A percentile compares a stretch with the other conserved stretches of the same genome.
These are phyloP conservation scores for Angophora floribunda DNA, from an alignment of 345 rosid genomes.

Conservation along the genomic window DNA sequence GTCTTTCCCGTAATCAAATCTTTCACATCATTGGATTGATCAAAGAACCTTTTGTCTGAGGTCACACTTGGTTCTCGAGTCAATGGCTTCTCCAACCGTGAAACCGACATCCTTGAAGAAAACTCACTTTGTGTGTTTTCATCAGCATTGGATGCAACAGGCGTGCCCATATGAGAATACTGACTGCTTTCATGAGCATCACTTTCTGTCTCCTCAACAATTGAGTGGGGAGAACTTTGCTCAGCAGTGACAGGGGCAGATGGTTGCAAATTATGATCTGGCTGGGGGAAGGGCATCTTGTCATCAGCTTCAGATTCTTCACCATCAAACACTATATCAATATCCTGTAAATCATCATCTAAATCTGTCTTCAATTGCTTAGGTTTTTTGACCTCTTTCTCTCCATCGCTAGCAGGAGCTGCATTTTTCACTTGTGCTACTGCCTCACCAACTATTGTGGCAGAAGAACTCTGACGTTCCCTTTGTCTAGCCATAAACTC, in stretches of 20 bases:
- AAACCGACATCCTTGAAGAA: constrained; percentile 82
- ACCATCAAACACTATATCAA: constrained; percentile 92
- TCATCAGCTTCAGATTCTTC: constrained; percentile 93
- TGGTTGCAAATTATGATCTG: constrained; percentile 79
- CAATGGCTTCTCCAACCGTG: constrained; percentile 63
- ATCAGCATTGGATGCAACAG: constrained; percentile 55
- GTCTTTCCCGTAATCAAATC: constrained; percentile 24
- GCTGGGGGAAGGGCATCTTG: constrained; percentile 80
- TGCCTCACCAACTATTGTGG: constrained; percentile 63
- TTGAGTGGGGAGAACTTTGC: constrained; percentile 81
- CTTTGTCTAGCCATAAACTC: constrained; percentile 98
- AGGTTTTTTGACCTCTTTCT: constrained; percentile 49
- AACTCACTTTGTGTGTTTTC: constrained; percentile 81
- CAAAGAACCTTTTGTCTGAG: constrained; percentile 70
- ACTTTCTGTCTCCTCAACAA: constrained; percentile 92
- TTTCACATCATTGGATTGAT: constrained; percentile 60
- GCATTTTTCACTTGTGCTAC: constrained; percentile 41
- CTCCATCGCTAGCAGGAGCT: constrained; percentile 28
- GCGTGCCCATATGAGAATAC: constrained; percentile 56
- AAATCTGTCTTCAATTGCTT: constrained; percentile 75
- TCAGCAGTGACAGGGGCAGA: constrained; percentile 58
- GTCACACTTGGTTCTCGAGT: constrained; percentile 75
- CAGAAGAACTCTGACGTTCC: constrained; percentile 68
- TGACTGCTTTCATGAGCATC: constrained; percentile 69
- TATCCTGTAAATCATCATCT: constrained; percentile 93